phyloP scores from a whole-genome alignment of 2,329 filamentous ascomycete genomes.

The Cladosporium sp. region DNA sequence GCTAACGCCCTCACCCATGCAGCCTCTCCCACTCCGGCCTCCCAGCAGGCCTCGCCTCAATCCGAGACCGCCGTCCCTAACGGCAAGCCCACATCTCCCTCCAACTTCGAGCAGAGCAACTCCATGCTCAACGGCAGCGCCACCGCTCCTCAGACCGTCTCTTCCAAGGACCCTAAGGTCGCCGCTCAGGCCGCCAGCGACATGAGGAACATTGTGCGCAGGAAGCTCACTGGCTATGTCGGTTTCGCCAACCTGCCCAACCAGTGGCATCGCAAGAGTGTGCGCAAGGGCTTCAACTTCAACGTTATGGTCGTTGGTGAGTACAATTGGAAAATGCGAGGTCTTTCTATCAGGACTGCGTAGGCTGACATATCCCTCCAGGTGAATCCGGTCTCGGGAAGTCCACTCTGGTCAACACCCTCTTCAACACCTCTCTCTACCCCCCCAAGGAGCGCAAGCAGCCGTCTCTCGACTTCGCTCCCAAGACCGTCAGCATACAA shows the following conservation, averaged over 20 bases:
- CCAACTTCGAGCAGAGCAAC: constrained; percentile 54
- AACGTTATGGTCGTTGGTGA: constrained; percentile 99
- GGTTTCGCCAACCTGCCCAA: constrained; percentile 98
- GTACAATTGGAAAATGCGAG: constrained; percentile 39
- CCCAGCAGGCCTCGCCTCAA: constrained; percentile 45
- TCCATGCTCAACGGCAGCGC: constrained; percentile 49
- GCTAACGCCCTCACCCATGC: constrained; percentile 38
- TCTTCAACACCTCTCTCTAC: constrained; percentile 99
- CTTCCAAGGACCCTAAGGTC: constrained; percentile 60
- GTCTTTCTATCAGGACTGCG: background rate
- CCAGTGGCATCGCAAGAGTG: constrained; percentile 99
- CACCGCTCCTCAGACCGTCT: constrained; percentile 54
- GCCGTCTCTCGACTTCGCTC: constrained; percentile 94
- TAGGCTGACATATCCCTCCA: constrained; percentile 37
- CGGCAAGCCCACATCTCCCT: constrained; percentile 51
- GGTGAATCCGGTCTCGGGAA: constrained; percentile 99
- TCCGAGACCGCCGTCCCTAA: constrained; percentile 39
- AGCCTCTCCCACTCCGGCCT: constrained; percentile 34
- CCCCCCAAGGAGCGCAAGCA: constrained; percentile 98
- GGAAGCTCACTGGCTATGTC: constrained; percentile 97
- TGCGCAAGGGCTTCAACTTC: constrained; percentile 99
- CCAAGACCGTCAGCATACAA: constrained; percentile 65
- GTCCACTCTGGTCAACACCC: constrained; percentile 97
- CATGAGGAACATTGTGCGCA: constrained; percentile 92
- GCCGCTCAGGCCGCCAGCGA: constrained; percentile 47